A percentile compares a stretch with the other conserved stretches of the same genome.
Conservation (phyloP, 768 basidiomycete species). For the Hygrocybe punicea region DNA sequence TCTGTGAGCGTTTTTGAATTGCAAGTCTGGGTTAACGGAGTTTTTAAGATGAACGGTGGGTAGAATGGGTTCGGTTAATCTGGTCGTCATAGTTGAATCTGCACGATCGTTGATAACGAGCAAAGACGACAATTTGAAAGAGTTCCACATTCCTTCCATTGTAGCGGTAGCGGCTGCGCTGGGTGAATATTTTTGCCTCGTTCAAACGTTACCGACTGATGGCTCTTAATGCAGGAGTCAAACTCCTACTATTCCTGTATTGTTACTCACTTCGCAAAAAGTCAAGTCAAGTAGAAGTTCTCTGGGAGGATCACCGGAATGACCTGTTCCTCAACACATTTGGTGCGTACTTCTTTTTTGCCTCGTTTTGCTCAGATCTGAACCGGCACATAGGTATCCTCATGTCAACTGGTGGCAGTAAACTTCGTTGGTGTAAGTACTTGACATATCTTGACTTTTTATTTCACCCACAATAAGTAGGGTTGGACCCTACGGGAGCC, state of each 20-base stretch:
- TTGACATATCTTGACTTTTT: neutral
- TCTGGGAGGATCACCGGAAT: slow-evolving; percentile 96
- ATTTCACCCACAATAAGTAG: slow-evolving; percentile 32
- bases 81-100: slow-evolving; percentile 88
- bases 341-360: slow-evolving; percentile 40
- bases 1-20: slow-evolving; percentile 33
- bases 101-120: slow-evolving; percentile 65
- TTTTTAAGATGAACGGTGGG: slow-evolving; percentile 1
- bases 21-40: neutral
- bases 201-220: slow-evolving; percentile 3
- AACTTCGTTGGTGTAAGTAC: slow-evolving; percentile 76
- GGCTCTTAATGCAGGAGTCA: slow-evolving; percentile 53
- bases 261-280: slow-evolving; percentile 73
- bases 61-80: slow-evolving; percentile 89
- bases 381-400: slow-evolving; percentile 54
- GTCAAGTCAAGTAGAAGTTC: slow-evolving; percentile 89
- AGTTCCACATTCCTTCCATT: slow-evolving; percentile 78
- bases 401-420: slow-evolving; percentile 81
- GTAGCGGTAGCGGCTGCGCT: slow-evolving; percentile 81
- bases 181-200: slow-evolving; percentile 41
- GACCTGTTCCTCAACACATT: slow-evolving; percentile 84
- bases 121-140: slow-evolving; percentile 46
- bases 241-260: slow-evolving; percentile 83
- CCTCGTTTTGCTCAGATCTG: neutral
- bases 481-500: slow-evolving; percentile 75